phyloP scores from a whole-genome alignment of 805 yeast species.

The Yamadazyma insecticola region DNA sequence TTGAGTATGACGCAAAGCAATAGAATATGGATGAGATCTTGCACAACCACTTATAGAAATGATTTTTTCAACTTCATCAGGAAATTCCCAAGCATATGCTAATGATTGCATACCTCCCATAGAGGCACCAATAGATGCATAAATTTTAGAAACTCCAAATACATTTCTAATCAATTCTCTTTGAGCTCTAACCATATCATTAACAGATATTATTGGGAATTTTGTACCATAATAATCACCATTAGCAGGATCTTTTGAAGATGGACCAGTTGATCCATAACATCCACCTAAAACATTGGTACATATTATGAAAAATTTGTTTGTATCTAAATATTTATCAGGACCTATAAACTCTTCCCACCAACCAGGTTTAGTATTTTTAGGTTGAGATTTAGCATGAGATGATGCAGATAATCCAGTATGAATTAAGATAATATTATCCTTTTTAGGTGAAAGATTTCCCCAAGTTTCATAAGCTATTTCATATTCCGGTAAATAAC shows the following conservation, averaged over 20 bases:
- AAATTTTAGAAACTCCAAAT: constrained; percentile 58
- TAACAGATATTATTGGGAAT: constrained; percentile 80
- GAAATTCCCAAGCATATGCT: constrained; percentile 81
- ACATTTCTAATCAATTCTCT: constrained; percentile 58
- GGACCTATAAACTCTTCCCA: constrained; percentile 95
- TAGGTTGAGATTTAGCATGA: constrained; percentile 78
- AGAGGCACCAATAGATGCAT: constrained; percentile 84
- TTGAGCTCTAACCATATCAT: constrained; percentile 91
- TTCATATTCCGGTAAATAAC: constrained; percentile 63
- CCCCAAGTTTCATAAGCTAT: constrained; percentile 98
- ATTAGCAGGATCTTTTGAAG: constrained; percentile 70
- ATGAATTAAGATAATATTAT: constrained; percentile 76
- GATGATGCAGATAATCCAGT: constrained; percentile 93
- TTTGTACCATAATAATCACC: constrained; percentile 71
- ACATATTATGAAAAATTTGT: constrained; percentile 77
- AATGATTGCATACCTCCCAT: constrained; percentile 99
- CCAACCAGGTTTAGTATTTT: constrained; percentile 79
- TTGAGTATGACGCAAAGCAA: constrained; percentile 90
- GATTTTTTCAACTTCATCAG: constrained; percentile 67
- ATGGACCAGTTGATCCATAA: constrained; percentile 92
- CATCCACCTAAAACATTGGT: constrained; percentile 94
- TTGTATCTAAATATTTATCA: constrained; percentile 71
- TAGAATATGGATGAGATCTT: constrained; percentile 88
- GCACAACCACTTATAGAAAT: constrained; percentile 91
- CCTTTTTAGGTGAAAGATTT: constrained; percentile 49